Evolutionary conservation across 2,329 filamentous ascomycete species (phyloP).

Genomic region (Metarhizium humberi): DNA sequence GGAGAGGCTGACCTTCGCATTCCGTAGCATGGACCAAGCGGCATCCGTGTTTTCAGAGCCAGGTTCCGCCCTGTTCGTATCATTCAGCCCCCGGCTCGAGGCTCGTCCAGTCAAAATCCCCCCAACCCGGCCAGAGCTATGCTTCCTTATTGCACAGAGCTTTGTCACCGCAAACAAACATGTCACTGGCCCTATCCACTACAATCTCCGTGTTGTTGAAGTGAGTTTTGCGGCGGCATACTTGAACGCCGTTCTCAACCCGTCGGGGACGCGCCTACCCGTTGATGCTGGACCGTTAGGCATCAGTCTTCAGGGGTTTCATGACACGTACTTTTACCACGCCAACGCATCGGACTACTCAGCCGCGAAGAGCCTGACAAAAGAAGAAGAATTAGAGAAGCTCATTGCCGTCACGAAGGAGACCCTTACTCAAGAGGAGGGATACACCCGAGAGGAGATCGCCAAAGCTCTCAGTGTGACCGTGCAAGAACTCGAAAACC

Average conservation of each 20-base stretch:
- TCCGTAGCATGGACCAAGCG: constrained; percentile 81
- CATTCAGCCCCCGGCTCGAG: constrained; percentile 71
- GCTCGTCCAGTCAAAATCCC: constrained; percentile 77
- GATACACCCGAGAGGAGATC: constrained; percentile 84
- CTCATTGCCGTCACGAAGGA: constrained; percentile 61
- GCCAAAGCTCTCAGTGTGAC: constrained; percentile 60
- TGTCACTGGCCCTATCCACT: constrained; percentile 85
- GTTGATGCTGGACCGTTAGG: constrained; percentile 75
- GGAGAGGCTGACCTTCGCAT: constrained; percentile 8
- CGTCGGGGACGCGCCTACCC: constrained; percentile 52
- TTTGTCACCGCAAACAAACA: constrained; percentile 94
- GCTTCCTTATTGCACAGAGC: constrained; percentile 88
- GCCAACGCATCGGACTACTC: constrained; percentile 28
- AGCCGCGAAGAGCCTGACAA: constrained; percentile 31
- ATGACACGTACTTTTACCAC: constrained; percentile 65
- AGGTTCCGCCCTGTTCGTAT: constrained; percentile 81
- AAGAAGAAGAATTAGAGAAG: constrained; percentile 61
- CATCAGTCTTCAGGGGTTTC: constrained; percentile 76
- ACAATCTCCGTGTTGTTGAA: constrained; percentile 94
- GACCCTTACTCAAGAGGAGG: constrained; percentile 67
- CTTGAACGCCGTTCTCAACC: constrained; percentile 49
- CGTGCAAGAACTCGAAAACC: constrained; percentile 61
- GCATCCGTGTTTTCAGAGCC: constrained; percentile 88
- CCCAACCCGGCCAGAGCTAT: constrained; percentile 69
- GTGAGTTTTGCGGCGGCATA: constrained; percentile 77